Evolutionary conservation across 169 alveolate genomes (phyloP), one percentile per base, ranked within the genome.

Genomic region (Plasmodium malariae): DNA sequence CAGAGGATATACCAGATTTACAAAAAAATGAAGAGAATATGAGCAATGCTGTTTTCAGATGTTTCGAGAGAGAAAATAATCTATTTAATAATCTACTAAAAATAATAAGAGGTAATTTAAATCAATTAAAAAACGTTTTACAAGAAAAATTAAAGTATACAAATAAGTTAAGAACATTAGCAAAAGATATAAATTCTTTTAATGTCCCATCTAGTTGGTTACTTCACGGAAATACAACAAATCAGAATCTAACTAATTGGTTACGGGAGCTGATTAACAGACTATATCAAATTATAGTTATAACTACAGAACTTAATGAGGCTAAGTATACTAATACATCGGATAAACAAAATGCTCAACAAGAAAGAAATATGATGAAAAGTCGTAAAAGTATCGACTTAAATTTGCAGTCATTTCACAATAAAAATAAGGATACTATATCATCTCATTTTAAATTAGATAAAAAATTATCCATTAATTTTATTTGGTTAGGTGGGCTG

Each of bases 1-100:
- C 98, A 3, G 51, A 49, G 14, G 80, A 83, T 85, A 93, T 97
- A 6, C 92, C 92, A 19, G 78, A 72, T 12, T 85, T 97, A 40
- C 74, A 85, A 59, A 94, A 97, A 86, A 96, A 93, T 36, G 97
- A 94, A 28, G 92, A 74, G 24, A 92, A 96, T 30, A 94, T 97
- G 87, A 96, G 97, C 55, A 95, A 97, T 88, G 98, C 99, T 9
- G 94, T 97, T 45, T 97, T 96, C 92, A 94, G 99, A 87, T 97
- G 97, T 94, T 93, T 97, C 73, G 98, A 96, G 76, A 94, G 99
- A 71, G 99, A 97, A 93, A 70, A 86, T 55, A 34, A 86, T 21
- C 63, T 86, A 34, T 68, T 71, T 40, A 70, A 48, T 51, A 36
- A 86, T 3, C 51, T 86, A 30, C 21, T 86, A 49, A 86, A 86